Conservation (phyloP, 202 grass and related monocot genomes). For the Carex arenaria region DNA sequence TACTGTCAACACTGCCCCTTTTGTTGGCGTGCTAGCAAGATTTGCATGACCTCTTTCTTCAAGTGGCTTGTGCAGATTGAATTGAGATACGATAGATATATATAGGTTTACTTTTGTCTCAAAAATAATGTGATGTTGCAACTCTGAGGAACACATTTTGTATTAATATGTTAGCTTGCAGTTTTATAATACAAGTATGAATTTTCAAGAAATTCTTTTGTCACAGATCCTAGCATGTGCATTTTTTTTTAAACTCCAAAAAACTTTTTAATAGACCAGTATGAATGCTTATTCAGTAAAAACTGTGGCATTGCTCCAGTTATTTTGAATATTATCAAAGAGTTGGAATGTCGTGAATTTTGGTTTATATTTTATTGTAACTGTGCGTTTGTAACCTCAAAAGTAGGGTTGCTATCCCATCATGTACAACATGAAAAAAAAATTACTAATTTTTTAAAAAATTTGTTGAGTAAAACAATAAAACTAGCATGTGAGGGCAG, state of each 20-base stretch:
- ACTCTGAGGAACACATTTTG: neutral
- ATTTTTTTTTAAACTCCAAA: no score
- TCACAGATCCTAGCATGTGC: neutral
- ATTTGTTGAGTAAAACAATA: no score
- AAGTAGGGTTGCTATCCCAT: neutral
- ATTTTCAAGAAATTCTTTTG: neutral
- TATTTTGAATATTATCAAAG: neutral
- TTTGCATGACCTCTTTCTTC: conserved; percentile 13
- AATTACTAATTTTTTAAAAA: no score
- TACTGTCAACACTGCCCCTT: conserved; percentile 53
- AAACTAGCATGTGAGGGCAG: neutral
- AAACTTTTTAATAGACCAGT: no score
- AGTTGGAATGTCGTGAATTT: no score
- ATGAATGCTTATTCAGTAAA: no score
- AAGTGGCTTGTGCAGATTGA: conserved; percentile 6
- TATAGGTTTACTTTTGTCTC: neutral
- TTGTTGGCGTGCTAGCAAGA: conserved; percentile 57
- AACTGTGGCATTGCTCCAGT: neutral
- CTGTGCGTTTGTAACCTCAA: neutral
- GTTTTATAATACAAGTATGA: neutral
- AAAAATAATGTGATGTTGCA: neutral
- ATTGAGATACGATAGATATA: neutral
- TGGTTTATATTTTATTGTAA: no score
- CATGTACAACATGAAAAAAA: no score
- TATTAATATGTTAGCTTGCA: neutral